A percentile compares a stretch with the other conserved stretches of the same genome.
Evolutionary conservation across 2,329 filamentous ascomycete species (phyloP).

Genomic region (Diaporthe ampelina): DNA sequence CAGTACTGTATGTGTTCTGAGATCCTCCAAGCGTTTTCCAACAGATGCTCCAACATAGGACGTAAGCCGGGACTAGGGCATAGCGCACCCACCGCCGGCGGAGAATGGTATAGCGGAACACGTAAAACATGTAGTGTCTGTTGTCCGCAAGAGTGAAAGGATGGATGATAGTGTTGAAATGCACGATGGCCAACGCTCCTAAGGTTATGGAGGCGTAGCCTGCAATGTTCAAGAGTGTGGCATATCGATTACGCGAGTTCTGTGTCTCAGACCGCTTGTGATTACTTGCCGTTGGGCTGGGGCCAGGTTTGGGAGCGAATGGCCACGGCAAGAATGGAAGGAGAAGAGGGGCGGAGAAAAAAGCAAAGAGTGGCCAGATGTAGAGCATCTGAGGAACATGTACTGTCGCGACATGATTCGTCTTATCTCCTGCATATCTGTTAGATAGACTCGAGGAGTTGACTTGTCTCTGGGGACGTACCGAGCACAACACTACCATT

Average conservation of each 20-base stretch:
- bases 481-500: constrained; percentile 94
- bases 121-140: constrained; percentile 96
- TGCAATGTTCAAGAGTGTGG: constrained; percentile 52
- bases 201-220: constrained; percentile 35
- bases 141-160: constrained; percentile 98
- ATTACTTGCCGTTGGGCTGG: not conserved
- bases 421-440: constrained; percentile 80
- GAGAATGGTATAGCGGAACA: constrained; percentile 87
- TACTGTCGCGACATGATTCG: constrained; percentile 90
- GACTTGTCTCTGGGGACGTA: constrained; percentile 52
- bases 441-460: constrained; percentile 46
- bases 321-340: constrained; percentile 63
- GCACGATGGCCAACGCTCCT: constrained; percentile 62
- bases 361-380: constrained; percentile 89
- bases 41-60: constrained; percentile 76
- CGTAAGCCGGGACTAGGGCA: constrained; percentile 77
- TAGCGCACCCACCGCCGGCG: constrained; percentile 75
- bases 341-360: constrained; percentile 89
- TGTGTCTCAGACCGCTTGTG: not conserved
- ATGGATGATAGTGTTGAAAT: constrained; percentile 92
- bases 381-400: constrained; percentile 96
- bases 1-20: constrained; percentile 33
- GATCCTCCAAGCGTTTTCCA: constrained; percentile 73
- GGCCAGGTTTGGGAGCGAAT: constrained; percentile 43
- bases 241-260: constrained; percentile 43